A percentile compares a stretch with the other conserved stretches of the same genome.
These are phyloP conservation scores for Imleria badia DNA, from an alignment of 768 basidiomycete species.

Conservation along the genomic window DNA sequence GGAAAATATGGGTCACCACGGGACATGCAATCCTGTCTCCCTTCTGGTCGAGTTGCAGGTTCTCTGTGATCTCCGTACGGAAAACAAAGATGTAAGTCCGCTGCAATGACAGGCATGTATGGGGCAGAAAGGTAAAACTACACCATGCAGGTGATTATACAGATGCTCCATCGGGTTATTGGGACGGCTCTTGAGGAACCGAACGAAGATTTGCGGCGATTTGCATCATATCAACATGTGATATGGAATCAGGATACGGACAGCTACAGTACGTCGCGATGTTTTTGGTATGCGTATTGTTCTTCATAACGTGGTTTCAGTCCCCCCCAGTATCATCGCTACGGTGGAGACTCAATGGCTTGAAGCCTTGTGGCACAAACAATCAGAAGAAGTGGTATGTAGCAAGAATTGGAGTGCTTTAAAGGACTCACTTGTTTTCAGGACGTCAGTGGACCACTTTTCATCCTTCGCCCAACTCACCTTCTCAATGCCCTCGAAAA, in stretches of 20 bases:
- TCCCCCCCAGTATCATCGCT: conserved; percentile 30
- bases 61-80: conserved; percentile 12
- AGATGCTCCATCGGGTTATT: conserved; percentile 39
- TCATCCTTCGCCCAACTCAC: conserved; percentile 46
- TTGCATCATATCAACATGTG: conserved; percentile 58
- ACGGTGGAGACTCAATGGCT: conserved; percentile 50
- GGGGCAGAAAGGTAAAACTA: not conserved
- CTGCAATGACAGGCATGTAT: not conserved
- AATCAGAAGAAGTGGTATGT: conserved; percentile 9
- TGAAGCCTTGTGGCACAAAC: conserved; percentile 45
- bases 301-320: conserved; percentile 24
- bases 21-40: conserved; percentile 20
- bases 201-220: conserved; percentile 39
- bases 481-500: conserved; percentile 38
- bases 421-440: conserved; percentile 10
- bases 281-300: not conserved
- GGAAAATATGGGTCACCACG: not conserved
- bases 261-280: conserved; percentile 37
- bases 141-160: conserved; percentile 11
- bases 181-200: conserved; percentile 37
- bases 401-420: not conserved
- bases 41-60: conserved; percentile 28
- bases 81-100: conserved; percentile 18
- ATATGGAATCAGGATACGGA: conserved; percentile 47
- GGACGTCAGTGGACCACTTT: conserved; percentile 35